Evolutionary conservation across 139 green algal genomes (phyloP).

Genomic region (Chlorella sp.): DNA sequence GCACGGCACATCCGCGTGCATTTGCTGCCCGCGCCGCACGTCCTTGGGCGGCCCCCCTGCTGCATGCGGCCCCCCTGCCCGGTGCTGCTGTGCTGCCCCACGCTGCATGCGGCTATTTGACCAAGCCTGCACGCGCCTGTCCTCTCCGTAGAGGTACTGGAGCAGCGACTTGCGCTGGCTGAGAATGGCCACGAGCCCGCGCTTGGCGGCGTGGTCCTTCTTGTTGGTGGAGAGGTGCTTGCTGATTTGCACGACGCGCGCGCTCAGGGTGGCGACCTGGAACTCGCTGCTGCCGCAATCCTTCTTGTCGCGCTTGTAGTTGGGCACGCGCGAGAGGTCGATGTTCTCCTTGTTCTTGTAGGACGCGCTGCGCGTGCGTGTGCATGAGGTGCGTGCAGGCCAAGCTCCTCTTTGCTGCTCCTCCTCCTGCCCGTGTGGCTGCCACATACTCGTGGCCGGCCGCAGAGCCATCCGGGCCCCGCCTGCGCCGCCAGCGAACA

Average conservation of each 20-base stretch:
- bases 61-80: background rate
- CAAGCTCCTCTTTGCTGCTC: background rate
- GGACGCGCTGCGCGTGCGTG: constrained; percentile 29
- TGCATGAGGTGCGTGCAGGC: background rate
- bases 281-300: constrained; percentile 54
- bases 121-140: no score
- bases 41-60: background rate
- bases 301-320: constrained; percentile 23
- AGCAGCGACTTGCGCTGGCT: constrained; percentile 54
- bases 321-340: constrained; percentile 34
- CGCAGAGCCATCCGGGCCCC: no score
- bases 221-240: constrained; percentile 53
- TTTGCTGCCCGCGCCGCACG: background rate
- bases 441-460: background rate
- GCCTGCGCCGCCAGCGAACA: no score
- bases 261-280: constrained; percentile 56
- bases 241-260: constrained; percentile 44
- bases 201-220: constrained; percentile 57
- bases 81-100: background rate
- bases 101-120: background rate
- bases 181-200: constrained; percentile 58
- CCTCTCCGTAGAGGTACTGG: constrained; percentile 60
- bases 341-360: constrained; percentile 62
- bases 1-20: no score
- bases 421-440: no score